phyloP scores from a whole-genome alignment of 2,329 filamentous ascomycete genomes.

The Verticillium albo-atrum region DNA sequence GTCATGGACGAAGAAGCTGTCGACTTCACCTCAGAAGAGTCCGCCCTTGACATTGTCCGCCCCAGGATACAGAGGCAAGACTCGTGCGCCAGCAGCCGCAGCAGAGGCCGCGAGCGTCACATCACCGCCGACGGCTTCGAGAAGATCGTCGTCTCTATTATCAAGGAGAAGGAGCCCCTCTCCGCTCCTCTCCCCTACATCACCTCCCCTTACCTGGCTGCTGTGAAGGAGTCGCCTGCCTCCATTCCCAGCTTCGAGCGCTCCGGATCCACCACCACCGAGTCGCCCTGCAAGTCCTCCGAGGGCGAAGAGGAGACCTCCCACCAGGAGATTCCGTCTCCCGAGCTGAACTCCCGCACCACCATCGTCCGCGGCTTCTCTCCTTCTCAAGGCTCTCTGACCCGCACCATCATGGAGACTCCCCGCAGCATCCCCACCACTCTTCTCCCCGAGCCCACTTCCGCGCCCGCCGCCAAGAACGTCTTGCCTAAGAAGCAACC shows the following conservation, averaged over 20 bases:
- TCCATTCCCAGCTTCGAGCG: slow-evolving; percentile 27
- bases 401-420: slow-evolving; percentile 43
- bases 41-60: slow-evolving; percentile 54
- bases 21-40: slow-evolving; percentile 50
- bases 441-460: slow-evolving; percentile 57
- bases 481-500: slow-evolving; percentile 62
- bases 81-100: slow-evolving; percentile 65
- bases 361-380: slow-evolving; percentile 86
- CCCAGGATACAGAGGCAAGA: slow-evolving; percentile 69
- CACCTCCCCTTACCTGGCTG: slow-evolving; percentile 28
- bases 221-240: slow-evolving; percentile 40
- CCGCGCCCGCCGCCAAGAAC: slow-evolving; percentile 56
- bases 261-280: slow-evolving; percentile 39
- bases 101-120: slow-evolving; percentile 74
- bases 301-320: slow-evolving; percentile 45
- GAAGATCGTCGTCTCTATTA: slow-evolving; percentile 91
- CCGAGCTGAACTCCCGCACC: slow-evolving; percentile 46
- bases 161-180: slow-evolving; percentile 76
- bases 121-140: slow-evolving; percentile 90
- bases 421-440: slow-evolving; percentile 44
- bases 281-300: slow-evolving; percentile 55
- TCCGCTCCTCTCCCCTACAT: slow-evolving; percentile 45
- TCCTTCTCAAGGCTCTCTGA: slow-evolving; percentile 59
- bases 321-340: slow-evolving; percentile 23
- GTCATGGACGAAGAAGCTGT: slow-evolving; percentile 63